Evolutionary conservation across 148 eudicot genomes (phyloP).

Genomic region (Polygonum aviculare): DNA sequence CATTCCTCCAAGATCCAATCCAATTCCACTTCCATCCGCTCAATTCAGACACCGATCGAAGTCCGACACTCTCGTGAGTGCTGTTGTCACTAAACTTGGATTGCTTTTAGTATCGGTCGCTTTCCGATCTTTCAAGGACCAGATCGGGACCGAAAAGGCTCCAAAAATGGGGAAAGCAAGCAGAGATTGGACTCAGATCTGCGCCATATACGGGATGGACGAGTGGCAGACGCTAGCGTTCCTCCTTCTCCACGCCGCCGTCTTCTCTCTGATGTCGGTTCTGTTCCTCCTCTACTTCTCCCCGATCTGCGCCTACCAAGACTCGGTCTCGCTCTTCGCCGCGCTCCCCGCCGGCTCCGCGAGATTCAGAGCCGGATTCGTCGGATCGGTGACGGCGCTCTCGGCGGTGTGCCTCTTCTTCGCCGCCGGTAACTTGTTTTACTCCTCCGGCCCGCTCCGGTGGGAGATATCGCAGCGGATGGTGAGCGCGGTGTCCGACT

Average conservation of each 20-base stretch:
- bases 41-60: not conserved
- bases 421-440: slow-evolving; percentile 67
- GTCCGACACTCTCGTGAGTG: too few relatives aligned
- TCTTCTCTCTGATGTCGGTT: slow-evolving; percentile 24
- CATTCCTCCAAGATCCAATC: not conserved
- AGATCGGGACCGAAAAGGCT: not conserved
- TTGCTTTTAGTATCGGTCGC: not conserved
- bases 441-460: slow-evolving; percentile 67
- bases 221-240: slow-evolving; percentile 67
- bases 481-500: slow-evolving; percentile 52
- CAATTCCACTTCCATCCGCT: not conserved
- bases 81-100: not conserved
- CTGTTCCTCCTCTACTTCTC: slow-evolving; percentile 47
- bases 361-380: slow-evolving; percentile 56
- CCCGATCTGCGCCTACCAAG: slow-evolving; percentile 23
- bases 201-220: slow-evolving; percentile 82
- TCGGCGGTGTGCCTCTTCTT: slow-evolving; percentile 55
- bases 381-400: slow-evolving; percentile 72
- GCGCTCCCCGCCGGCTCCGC: slow-evolving; percentile 33
- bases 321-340: slow-evolving; percentile 22
- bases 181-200: slow-evolving; percentile 93
- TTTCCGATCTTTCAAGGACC: not conserved
- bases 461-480: slow-evolving; percentile 90
- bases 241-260: slow-evolving; percentile 37
- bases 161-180: slow-evolving; percentile 34